Evolutionary conservation across 192 early-diverging fungal species (phyloP), one percentile per base, ranked within the genome.

Genomic region (Dissophora globulifera): DNA sequence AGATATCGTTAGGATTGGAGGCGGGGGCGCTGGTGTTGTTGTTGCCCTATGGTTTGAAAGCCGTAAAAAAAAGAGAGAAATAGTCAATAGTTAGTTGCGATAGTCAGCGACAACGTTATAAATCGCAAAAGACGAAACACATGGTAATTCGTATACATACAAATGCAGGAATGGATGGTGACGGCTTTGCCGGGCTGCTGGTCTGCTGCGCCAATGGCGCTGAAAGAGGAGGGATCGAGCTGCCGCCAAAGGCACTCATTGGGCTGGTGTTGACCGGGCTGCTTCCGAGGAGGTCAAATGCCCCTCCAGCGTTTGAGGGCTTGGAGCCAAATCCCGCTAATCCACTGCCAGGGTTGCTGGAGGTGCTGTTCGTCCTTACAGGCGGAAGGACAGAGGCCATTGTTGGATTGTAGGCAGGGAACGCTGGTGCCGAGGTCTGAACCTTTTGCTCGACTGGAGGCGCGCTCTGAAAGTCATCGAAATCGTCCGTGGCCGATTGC

Each of bases 391-490:
- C 61, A 15, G 52, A 53, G 23, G 66, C 61, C 69, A 75, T 64
- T 10, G 62, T 79, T 10, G 58, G 58, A n/a, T 56, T 78, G 23
- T 46, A 69, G 17, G 40, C 51, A 41, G 47, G 57, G 56, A 69
- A 75, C 1, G 67, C 25, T 31, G 55, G 76, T 2, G 50, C 29
- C 15, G 82, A 51, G 20, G 64, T 23, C 23, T 74, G 61, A 17
- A 50, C 53, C 25, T 66, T 54, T 33, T 63, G 50, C 11, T 67
- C 65, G 23, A 71, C 57, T 26, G 79, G 60, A 43, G 82, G 78
- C 13, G 87, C 82, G 35, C 83, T 86, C 51, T 92, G 90, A 52
- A 91, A 92, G 57, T 88, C 85, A 55, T 86, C 83, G 62, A 92
- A 90, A 56, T 91, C 87, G 35, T 89, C 88, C 57, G 80, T 72